A percentile compares a stretch with the other conserved stretches of the same genome.
Conservation (phyloP, 2,329 filamentous ascomycete genomes). For the Hymenoscyphus albidus region DNA sequence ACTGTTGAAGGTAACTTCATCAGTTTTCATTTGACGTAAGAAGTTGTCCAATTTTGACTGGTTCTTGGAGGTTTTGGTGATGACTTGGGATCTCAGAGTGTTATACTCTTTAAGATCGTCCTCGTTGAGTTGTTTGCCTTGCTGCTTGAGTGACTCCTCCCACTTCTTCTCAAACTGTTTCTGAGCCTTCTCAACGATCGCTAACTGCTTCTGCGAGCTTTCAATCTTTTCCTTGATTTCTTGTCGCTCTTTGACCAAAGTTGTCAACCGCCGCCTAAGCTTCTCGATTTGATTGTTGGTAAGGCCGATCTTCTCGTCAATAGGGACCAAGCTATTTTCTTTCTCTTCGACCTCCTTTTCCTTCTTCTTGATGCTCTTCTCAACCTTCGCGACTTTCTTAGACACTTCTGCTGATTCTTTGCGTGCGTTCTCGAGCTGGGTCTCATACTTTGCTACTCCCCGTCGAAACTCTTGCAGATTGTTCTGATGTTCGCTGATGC, state of each 20-base stretch:
- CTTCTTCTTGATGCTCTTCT: conserved; percentile 79
- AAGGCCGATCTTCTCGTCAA: conserved; percentile 87
- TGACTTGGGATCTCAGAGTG: conserved; percentile 76
- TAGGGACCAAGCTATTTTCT: conserved; percentile 78
- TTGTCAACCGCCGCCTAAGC: conserved; percentile 63
- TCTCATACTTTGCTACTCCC: conserved; percentile 80
- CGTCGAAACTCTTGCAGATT: conserved; percentile 90
- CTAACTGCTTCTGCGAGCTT: conserved; percentile 75
- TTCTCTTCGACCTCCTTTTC: conserved; percentile 85
- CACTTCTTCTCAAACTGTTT: conserved; percentile 85
- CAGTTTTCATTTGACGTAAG: conserved; percentile 83
- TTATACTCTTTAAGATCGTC: conserved; percentile 89
- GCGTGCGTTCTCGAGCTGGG: conserved; percentile 73
- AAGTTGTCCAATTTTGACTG: conserved; percentile 82
- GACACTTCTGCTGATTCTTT: conserved; percentile 76
- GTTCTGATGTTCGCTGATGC: conserved; percentile 91
- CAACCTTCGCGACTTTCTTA: conserved; percentile 74
- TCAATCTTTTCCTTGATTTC: conserved; percentile 64
- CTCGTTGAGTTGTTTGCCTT: conserved; percentile 81
- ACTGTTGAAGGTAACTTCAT: conserved; percentile 85
- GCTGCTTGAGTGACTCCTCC: conserved; percentile 76
- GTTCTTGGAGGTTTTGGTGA: conserved; percentile 74
- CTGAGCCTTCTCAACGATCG: conserved; percentile 83
- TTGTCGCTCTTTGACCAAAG: conserved; percentile 72
- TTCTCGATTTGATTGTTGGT: conserved; percentile 67